These are phyloP conservation scores for Elsinoe ampelina DNA, from an alignment of 2,329 filamentous ascomycete species.

Conservation along the genomic window DNA sequence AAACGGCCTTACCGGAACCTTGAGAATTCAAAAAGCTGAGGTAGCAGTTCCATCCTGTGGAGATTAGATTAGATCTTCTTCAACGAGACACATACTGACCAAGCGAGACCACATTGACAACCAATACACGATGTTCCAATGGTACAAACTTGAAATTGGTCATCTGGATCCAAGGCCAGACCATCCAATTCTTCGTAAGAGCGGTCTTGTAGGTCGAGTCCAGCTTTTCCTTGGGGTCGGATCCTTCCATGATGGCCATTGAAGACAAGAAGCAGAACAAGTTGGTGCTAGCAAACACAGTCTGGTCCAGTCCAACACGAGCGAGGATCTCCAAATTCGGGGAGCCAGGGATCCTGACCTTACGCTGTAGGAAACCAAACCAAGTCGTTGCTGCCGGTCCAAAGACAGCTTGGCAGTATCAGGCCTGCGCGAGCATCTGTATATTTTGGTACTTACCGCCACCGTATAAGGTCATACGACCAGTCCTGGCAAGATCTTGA, in stretches of 20 bases:
- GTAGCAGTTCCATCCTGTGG: conserved; percentile 50
- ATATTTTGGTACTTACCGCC: conserved; percentile 47
- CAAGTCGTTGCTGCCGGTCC: conserved; percentile 80
- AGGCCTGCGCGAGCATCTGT: not conserved
- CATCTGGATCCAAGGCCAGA: conserved; percentile 80
- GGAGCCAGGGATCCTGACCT: conserved; percentile 53
- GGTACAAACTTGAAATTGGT: conserved; percentile 84
- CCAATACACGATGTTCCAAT: conserved; percentile 69
- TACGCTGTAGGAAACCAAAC: conserved; percentile 69
- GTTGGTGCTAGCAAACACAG: conserved; percentile 74
- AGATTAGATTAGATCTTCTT: conserved; percentile 14
- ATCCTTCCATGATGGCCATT: conserved; percentile 54
- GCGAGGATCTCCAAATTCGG: conserved; percentile 62
- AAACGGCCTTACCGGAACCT: conserved; percentile 11
- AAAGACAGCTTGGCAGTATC: conserved; percentile 54
- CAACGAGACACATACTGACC: conserved; percentile 38
- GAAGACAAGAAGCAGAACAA: conserved; percentile 71
- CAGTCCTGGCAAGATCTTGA: conserved; percentile 62
- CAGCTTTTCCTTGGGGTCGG: conserved; percentile 57
- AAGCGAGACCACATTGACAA: conserved; percentile 73
- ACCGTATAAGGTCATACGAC: conserved; percentile 71
- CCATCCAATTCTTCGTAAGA: conserved; percentile 72
- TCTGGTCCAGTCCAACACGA: conserved; percentile 72
- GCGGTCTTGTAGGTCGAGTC: conserved; percentile 60
- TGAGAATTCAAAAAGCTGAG: conserved; percentile 48